Evolutionary conservation across 208 protist species (phyloP), one percentile per base, ranked within the genome.

Genomic region (Angomonas ambiguus): DNA sequence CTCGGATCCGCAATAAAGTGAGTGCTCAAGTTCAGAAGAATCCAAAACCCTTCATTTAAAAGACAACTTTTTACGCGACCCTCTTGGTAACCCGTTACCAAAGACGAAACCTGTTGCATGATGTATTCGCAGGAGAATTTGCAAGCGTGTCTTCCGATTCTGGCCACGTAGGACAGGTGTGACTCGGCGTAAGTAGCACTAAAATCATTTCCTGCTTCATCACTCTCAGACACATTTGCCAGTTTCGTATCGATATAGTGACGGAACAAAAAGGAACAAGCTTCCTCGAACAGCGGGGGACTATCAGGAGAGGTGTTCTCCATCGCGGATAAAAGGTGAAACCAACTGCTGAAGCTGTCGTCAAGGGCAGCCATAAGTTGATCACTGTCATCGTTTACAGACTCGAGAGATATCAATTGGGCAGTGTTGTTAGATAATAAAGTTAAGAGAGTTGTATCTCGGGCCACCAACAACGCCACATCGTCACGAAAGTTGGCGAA

Each of bases 321-420:
- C 38, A 16, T 16, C 8, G 38, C 16, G 11, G 16, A 45, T 8
- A 49, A 32, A 13, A 77, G 38, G 27, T 65, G 58, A 31, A 62
- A 62, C 84, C 84, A 91, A 27, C 71, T 65, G 45, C 78, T 82
- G 24, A 95, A 65, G 62, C 76, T 20, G 64, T 88, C 83, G 56
- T 95, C 83, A 16, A 95, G 64, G 35, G 74, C 76, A 27, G 86
- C 76, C 81, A 92, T 81, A 27, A 92, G 71, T 42, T 74, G 64
- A 5, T 85, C 79, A 64, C 88, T 74, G 34, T 84, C 75, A 38
- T 77, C 76, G 64, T 72, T 64, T 0, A 35, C 25, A 4, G 51
- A 63, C 49, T 83, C 78, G 53, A 77, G 48, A 6, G 53, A n/a
- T 8, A 59, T 59, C 4, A 59, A 10, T 38, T 13, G 25, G 22